These are phyloP conservation scores for Clitopilus passeckerianus DNA, from an alignment of 768 basidiomycete species.

Conservation along the genomic window DNA sequence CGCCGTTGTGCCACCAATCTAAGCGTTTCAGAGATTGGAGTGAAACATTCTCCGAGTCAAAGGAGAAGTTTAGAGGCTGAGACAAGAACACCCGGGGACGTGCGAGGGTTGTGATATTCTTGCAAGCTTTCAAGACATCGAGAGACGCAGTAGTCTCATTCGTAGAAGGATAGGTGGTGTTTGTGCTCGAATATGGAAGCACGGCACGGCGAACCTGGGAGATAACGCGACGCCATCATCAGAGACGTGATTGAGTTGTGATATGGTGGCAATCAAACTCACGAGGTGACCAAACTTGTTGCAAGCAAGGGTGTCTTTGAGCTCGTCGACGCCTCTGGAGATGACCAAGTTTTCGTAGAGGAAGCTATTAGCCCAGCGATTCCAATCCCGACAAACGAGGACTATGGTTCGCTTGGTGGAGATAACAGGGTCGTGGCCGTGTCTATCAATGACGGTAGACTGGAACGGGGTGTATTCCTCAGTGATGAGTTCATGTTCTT, in stretches of 20 bases:
- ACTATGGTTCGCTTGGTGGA: constrained; percentile 36
- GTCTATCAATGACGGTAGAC: constrained; percentile 20
- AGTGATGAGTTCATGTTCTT: constrained; percentile 17
- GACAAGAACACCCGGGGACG: constrained; percentile 32
- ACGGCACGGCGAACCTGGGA: constrained; percentile 49
- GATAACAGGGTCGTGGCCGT: constrained; percentile 19
- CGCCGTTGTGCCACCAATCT: constrained; percentile 63
- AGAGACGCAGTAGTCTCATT: constrained; percentile 27
- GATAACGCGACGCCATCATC: constrained; percentile 1
- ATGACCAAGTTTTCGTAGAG: constrained; percentile 54
- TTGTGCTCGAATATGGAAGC: constrained; percentile 53
- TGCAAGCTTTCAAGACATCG: constrained; percentile 44
- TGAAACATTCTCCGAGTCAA: constrained; percentile 40
- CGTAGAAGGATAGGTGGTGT: constrained; percentile 24
- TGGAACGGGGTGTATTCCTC: constrained; percentile 45
- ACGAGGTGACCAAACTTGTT: neutral
- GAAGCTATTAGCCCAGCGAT: constrained; percentile 34
- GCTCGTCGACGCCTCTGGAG: constrained; percentile 19
- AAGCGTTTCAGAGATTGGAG: constrained; percentile 52
- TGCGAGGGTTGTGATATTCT: constrained; percentile 48
- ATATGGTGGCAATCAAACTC: neutral
- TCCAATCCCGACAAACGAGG: constrained; percentile 57
- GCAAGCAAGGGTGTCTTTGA: constrained; percentile 18
- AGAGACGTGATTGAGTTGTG: neutral
- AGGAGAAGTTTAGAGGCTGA: constrained; percentile 41